Conservation (phyloP, 1,139 yeast species). For the Groenewaldozyma auringiensis region DNA sequence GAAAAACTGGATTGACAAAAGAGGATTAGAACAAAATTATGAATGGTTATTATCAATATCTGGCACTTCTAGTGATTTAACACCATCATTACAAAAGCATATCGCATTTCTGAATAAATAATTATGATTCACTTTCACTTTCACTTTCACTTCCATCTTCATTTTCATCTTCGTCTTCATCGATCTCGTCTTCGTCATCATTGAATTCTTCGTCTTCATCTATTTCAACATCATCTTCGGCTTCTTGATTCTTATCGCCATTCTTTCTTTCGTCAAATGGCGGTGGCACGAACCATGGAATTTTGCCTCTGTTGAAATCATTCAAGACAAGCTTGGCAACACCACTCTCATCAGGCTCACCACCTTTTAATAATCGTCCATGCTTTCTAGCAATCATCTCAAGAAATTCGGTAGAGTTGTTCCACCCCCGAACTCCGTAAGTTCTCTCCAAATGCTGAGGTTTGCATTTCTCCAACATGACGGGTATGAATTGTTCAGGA, state of each 20-base stretch:
- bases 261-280: conserved; percentile 44
- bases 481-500: conserved; percentile 95
- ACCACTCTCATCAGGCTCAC: conserved; percentile 94
- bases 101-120: conserved; percentile 4
- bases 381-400: conserved; percentile 87
- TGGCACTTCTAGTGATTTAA: not conserved
- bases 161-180: conserved; percentile 16
- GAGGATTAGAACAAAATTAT: not conserved
- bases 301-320: conserved; percentile 94
- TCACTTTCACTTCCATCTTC: conserved; percentile 9
- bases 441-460: conserved; percentile 90
- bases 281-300: conserved; percentile 97
- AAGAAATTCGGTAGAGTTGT: conserved; percentile 71
- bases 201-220: conserved; percentile 5
- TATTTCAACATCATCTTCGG: conserved; percentile 13
- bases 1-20: conserved; percentile 18
- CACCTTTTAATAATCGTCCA: conserved; percentile 91
- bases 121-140: conserved; percentile 1
- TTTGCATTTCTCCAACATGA: conserved; percentile 76
- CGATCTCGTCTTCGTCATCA: conserved; percentile 19
- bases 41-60: not conserved
- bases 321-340: conserved; percentile 84
- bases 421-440: conserved; percentile 91
- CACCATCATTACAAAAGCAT: not conserved
- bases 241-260: conserved; percentile 14